Evolutionary conservation across 768 basidiomycete species (phyloP).

Genomic region (Boletus speciosus): DNA sequence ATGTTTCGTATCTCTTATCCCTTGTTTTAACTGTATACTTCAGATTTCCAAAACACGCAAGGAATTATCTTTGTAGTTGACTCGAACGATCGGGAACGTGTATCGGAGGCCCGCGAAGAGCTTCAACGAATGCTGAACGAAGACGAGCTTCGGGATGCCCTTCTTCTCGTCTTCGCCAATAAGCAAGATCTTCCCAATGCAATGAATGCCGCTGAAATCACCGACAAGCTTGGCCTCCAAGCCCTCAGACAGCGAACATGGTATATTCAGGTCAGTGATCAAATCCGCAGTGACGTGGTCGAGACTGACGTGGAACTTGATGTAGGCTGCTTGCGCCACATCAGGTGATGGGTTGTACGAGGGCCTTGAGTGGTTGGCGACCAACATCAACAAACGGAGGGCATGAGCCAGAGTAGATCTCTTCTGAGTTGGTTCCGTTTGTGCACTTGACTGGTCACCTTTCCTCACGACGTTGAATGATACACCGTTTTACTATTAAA

Average conservation of each 20-base stretch:
- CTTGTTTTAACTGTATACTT: constrained; percentile 8
- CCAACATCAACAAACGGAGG: constrained; percentile 80
- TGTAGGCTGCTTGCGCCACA: constrained; percentile 93
- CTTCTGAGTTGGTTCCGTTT: constrained; percentile 38
- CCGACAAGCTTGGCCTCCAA: constrained; percentile 98
- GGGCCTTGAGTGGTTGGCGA: constrained; percentile 95
- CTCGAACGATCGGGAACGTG: constrained; percentile 99
- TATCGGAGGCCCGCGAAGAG: constrained; percentile 97
- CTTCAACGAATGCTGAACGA: constrained; percentile 99
- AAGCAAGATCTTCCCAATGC: constrained; percentile 99
- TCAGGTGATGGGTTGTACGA: constrained; percentile 98
- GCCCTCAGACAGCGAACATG: constrained; percentile 95
- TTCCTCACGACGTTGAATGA: constrained; percentile 56
- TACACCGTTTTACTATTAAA: constrained; percentile 43
- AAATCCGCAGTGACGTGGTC: not conserved
- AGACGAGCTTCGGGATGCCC: constrained; percentile 97
- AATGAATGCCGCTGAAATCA: constrained; percentile 99
- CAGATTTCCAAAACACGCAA: constrained; percentile 99
- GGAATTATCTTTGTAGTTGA: constrained; percentile 99
- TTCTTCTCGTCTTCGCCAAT: constrained; percentile 99
- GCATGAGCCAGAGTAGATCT: constrained; percentile 44
- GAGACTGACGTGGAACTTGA: constrained; percentile 10
- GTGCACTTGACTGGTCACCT: constrained; percentile 55
- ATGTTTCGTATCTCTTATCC: constrained; percentile 5
- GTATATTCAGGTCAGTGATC: constrained; percentile 82